Evolutionary conservation across 257 asterid genomes (phyloP).

Genomic region (Gentiana macrophylla): DNA sequence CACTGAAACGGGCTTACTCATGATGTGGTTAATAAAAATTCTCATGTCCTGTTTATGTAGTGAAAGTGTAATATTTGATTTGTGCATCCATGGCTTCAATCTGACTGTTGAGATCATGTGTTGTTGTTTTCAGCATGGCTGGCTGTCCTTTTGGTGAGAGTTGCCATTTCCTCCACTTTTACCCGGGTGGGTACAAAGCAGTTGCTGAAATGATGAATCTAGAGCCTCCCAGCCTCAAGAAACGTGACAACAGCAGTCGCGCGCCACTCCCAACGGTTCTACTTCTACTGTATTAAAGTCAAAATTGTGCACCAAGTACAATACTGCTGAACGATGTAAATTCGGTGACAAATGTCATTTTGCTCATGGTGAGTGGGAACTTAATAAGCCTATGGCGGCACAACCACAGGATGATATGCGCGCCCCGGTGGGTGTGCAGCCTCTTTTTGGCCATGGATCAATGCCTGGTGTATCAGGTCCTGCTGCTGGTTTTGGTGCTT

Average conservation of each 20-base stretch:
- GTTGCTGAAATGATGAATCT: conserved; percentile 86
- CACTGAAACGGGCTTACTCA: too few species aligned
- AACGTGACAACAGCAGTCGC: conserved; percentile 26
- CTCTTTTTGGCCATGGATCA: conserved; percentile 23
- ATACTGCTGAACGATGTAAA: conserved; percentile 84
- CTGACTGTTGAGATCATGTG: conserved; percentile 5
- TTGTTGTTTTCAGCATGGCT: conserved; percentile 41
- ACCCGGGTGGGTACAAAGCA: conserved; percentile 80
- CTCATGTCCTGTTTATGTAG: neutral
- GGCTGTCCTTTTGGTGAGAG: conserved; percentile 66
- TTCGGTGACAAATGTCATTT: conserved; percentile 80
- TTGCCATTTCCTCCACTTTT: conserved; percentile 87
- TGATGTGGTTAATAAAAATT: too few species aligned
- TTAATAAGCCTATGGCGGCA: conserved; percentile 42
- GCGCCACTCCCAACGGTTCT: conserved; percentile 40
- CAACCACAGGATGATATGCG: conserved; percentile 50
- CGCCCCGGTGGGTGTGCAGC: conserved; percentile 20
- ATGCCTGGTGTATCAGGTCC: conserved; percentile 46
- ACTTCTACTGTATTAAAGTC: conserved; percentile 41
- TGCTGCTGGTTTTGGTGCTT: conserved; percentile 57
- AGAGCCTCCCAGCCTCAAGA: conserved; percentile 48
- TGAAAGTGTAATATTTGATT: neutral
- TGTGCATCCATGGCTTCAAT: neutral
- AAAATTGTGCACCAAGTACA: conserved; percentile 68
- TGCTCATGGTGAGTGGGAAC: conserved; percentile 96